Evolutionary conservation across 495 filamentous ascomycete species (phyloP), one percentile per base, ranked within the genome.

Genomic region (Clavariopsis aquatica): DNA sequence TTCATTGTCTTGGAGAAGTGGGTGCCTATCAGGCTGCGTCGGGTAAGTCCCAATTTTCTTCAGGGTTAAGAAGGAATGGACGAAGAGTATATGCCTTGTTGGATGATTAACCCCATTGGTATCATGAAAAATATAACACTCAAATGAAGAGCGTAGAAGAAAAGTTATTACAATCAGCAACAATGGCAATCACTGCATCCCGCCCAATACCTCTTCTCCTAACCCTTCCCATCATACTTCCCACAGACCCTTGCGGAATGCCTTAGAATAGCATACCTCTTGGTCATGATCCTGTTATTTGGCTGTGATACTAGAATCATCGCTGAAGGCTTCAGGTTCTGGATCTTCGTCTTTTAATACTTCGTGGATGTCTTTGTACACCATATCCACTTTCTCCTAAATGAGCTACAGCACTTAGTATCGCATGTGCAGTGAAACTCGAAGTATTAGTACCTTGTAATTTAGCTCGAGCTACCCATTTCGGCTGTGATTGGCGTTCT

Each of bases 291-390:
- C 28, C 62, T 62, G 5, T 78, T 77, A 41, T 76, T 66, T 47
- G 80, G 71, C 63, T 81, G 77, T 13, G 81, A 64, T 5, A 76
- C 72, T 1, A 78, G 79, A 3, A 82, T 57, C 8, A 68, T 71
- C 0, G 71, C 69, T 0, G 75, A 78, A 26, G 72, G 69, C 8
- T 78, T 75, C 26, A 79, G 59, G 17, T 75, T 34, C 20, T 68
- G 49, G 28, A 81, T 70, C 10, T 62, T 61, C 45, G 23, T 72
- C 76, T 67, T n/a, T 79, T 73, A 72, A 77, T 2, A 68, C 66
- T 63, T 80, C 80, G 19, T 75, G 76, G 45, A 76, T 55, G 27
- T 80, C 76, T 20, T 76, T 63, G 65, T 76, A 76, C 1, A 76
- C 74, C 19, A 81, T 74, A 7, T 75, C 78, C 20, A 76, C 77